phyloP scores from a whole-genome alignment of 2,329 filamentous ascomycete species.

The Aspergillus thermomutatus region DNA sequence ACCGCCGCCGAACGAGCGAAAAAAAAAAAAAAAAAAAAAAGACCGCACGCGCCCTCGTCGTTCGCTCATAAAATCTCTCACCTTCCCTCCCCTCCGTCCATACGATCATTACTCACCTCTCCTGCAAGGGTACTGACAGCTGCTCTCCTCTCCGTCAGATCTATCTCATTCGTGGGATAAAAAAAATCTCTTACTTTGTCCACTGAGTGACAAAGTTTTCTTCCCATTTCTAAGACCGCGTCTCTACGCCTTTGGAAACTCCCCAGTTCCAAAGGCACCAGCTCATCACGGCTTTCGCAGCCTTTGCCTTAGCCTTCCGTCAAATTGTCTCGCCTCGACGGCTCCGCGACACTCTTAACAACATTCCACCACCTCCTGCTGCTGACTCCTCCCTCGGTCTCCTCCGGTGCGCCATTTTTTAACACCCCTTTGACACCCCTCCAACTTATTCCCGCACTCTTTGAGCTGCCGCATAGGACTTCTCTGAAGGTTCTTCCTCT shows the following conservation, averaged over 20 bases:
- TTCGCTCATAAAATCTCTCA: constrained; percentile 16
- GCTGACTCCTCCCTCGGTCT: constrained; percentile 24
- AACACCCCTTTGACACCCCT: constrained; percentile 29
- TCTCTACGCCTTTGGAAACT: constrained; percentile 36
- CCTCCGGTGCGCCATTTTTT: constrained; percentile 39
- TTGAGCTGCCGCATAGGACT: constrained; percentile 99
- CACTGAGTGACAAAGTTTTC: neutral
- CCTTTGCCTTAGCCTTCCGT: constrained; percentile 28
- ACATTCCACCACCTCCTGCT: constrained; percentile 45
- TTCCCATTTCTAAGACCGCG: constrained; percentile 5
- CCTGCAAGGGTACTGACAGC: constrained; percentile 12
- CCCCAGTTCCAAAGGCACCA: constrained; percentile 35
- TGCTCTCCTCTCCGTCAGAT: constrained; percentile 8
- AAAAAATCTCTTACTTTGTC: constrained; percentile 10
- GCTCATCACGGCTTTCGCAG: constrained; percentile 39
- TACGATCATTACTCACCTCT: constrained; percentile 1
- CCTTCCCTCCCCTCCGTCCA: constrained; percentile 1
- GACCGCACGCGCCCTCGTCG: constrained; percentile 1
- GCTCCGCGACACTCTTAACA: constrained; percentile 46
- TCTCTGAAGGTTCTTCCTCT: constrained; percentile 98
- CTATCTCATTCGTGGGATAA: constrained; percentile 7
- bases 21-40: constrained; percentile 7
- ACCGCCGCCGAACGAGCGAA: constrained; percentile 7
- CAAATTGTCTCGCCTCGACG: constrained; percentile 45
- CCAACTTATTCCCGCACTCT: constrained; percentile 56